These are phyloP conservation scores for Pythium oligandrum DNA, from an alignment of 352 stramenopile genomes.

Conservation along the genomic window DNA sequence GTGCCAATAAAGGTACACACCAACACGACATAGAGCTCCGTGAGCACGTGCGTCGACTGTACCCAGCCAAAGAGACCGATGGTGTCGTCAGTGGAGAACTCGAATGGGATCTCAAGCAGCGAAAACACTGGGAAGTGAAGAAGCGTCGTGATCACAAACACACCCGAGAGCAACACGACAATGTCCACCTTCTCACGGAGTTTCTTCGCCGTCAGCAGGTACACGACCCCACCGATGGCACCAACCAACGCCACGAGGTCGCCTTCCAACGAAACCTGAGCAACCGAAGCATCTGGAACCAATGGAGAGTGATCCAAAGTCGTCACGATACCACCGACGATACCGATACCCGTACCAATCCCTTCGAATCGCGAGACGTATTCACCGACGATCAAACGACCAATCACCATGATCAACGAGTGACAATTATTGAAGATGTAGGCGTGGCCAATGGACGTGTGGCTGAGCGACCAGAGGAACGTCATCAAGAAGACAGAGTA, in stretches of 20 bases:
- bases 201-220: conserved; percentile 69
- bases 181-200: conserved; percentile 66
- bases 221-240: conserved; percentile 66
- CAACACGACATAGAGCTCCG: conserved; percentile 82
- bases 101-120: conserved; percentile 53
- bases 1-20: conserved; percentile 85
- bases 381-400: conserved; percentile 46
- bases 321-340: conserved; percentile 69
- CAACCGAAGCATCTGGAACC: conserved; percentile 17
- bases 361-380: conserved; percentile 74
- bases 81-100: conserved; percentile 61
- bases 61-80: conserved; percentile 87
- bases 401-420: conserved; percentile 75
- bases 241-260: conserved; percentile 75
- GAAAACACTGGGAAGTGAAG: conserved; percentile 66
- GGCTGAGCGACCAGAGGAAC: conserved; percentile 69
- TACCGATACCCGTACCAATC: conserved; percentile 68
- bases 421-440: conserved; percentile 89
- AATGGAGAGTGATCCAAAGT: conserved; percentile 50
- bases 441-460: conserved; percentile 77
- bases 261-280: conserved; percentile 46
- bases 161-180: conserved; percentile 49
- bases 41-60: conserved; percentile 48
- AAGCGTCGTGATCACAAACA: conserved; percentile 66
- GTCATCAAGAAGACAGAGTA: conserved; percentile 81